Evolutionary conservation across 805 yeast species (phyloP).

Genomic region (Ogataea trehalophila): DNA sequence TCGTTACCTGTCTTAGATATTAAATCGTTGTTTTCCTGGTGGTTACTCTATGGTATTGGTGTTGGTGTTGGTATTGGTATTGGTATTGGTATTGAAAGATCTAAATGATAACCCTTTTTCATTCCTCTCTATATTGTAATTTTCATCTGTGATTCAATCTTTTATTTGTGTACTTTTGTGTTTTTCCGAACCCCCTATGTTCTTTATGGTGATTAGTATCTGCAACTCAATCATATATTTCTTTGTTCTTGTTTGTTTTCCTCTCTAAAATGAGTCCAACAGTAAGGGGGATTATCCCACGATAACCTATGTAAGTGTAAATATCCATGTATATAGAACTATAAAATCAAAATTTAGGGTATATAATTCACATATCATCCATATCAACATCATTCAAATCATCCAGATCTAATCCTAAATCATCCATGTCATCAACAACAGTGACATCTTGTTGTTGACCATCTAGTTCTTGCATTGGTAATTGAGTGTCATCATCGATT

Average conservation of each 20-base stretch:
- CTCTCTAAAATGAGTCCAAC: no score
- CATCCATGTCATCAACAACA: background rate
- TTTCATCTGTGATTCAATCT: no score
- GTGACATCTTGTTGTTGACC: background rate
- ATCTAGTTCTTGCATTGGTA: background rate
- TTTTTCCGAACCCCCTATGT: no score
- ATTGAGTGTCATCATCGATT: no score
- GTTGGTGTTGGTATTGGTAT: background rate
- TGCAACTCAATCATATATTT: no score
- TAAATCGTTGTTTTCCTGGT: background rate
- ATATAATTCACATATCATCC: no score
- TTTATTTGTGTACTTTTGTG: background rate
- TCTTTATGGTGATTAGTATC: no score
- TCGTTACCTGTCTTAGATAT: background rate
- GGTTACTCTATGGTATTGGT: background rate
- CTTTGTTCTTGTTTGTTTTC: no score
- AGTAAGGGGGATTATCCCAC: background rate
- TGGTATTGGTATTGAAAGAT: background rate
- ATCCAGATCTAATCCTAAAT: constrained; percentile 1
- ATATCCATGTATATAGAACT: background rate
- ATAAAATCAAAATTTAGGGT: background rate
- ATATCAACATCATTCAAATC: constrained; percentile 3
- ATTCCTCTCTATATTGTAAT: background rate
- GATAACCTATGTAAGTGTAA: background rate
- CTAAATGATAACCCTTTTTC: background rate